A percentile compares a stretch with the other conserved stretches of the same genome.
phyloP scores from a whole-genome alignment of 345 rosid genomes.

The Populus davidiana region DNA sequence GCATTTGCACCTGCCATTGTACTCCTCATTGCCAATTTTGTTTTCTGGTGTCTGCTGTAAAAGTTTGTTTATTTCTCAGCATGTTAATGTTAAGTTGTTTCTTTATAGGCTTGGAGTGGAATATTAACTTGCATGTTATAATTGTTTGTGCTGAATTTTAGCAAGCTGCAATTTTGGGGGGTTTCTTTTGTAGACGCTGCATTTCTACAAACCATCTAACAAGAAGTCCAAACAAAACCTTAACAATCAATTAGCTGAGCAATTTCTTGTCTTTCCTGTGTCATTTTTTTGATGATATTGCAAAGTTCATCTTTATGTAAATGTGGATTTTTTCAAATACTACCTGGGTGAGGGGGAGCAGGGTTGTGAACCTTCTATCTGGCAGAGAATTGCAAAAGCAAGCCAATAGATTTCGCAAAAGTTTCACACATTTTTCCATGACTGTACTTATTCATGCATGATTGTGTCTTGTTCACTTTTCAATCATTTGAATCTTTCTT shows the following conservation, averaged over 20 bases:
- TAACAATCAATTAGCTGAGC: neutral
- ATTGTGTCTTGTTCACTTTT: neutral
- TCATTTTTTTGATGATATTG: neutral
- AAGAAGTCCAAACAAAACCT: neutral
- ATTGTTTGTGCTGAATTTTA: neutral
- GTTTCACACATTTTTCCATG: neutral
- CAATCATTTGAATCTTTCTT: neutral
- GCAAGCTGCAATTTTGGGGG: neutral
- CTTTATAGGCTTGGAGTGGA: neutral
- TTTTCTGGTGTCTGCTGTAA: neutral
- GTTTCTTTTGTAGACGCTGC: no score
- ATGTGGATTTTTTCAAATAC: neutral
- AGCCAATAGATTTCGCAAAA: neutral
- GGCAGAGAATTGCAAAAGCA: neutral
- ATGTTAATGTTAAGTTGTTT: neutral
- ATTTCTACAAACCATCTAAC: neutral
- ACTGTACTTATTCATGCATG: neutral
- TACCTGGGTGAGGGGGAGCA: no score
- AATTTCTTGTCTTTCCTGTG: neutral
- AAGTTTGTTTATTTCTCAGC: neutral
- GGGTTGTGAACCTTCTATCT: neutral
- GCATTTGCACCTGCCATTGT: neutral
- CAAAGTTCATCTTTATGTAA: neutral
- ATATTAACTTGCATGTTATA: neutral
- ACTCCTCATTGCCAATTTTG: neutral